Base-by-base conservation (phyloP, 345 rosid species). In the Leavenworthia alabamica region DNA sequence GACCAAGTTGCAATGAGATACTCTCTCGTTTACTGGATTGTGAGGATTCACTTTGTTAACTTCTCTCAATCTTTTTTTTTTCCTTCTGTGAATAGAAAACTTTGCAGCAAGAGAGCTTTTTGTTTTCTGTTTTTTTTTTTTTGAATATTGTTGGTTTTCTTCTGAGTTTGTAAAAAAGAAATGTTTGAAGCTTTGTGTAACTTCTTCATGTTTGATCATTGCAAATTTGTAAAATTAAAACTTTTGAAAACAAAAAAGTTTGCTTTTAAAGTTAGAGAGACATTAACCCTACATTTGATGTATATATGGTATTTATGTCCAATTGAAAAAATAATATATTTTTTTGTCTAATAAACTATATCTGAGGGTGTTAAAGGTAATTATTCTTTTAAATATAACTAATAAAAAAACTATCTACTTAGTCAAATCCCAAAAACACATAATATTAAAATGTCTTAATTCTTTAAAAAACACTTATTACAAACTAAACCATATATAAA, bases 11-110 rank as follows among this genome's bases (percentile, higher is more conserved):
- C 54, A 87, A 76, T 73, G 88, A 88, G 70, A 81, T 90, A 60
- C 83, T 90, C 19, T 57, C 89, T 55, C 96, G 95, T 32, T 79
- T 94, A 85, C 80, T 79, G 5, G 96, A 90, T 65, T 90, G 99
- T 62, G 95, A 90, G 75, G 78, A 80, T 68, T 60, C 86, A 5
- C 81, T 78, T 55, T 79, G 91, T 85, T 87, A 81, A 64, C 64
- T 40, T 48, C 53, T 42, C 49, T 64, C 48, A 28, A 58, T 16
- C 52, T 47, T 50, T 24, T 24, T 47, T 50, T 24, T 24, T 63
- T 36, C 55, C 9, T 41, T 42, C 41, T 47, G 60, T 67, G 76
- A 58, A 81, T 71, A 83, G 74, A 71, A 48, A 68, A 72, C 54
- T 43, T 57, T 42, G 66, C 57, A 61, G 52, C 46, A 63, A 70